phyloP scores from a whole-genome alignment of 768 basidiomycete species.

The Rhodotorula kratochvilovae region DNA sequence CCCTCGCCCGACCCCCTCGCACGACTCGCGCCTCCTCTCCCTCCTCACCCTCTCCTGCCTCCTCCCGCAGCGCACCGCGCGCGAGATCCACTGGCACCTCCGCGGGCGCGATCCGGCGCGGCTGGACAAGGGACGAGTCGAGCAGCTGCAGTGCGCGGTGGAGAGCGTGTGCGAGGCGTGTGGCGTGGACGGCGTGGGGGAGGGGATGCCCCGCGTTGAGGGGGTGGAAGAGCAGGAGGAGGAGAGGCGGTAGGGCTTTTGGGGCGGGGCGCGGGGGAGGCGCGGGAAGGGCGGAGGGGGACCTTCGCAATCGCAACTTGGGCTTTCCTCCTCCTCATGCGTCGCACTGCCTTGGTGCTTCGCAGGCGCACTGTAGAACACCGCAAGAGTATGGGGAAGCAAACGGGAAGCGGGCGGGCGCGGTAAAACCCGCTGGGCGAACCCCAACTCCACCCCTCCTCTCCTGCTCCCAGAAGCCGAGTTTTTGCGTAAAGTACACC shows the following conservation, averaged over 20 bases:
- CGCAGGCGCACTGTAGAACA: too few species aligned
- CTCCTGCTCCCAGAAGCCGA: too few species aligned
- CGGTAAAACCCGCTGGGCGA: too few species aligned
- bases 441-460: too few species aligned
- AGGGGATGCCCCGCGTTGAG: conserved; percentile 31
- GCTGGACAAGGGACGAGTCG: conserved; percentile 37
- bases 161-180: conserved; percentile 21
- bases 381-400: too few species aligned
- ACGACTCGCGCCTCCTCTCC: conserved; percentile 12
- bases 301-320: neutral
- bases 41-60: conserved; percentile 30
- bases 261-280: neutral
- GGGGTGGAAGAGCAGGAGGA: conserved; percentile 29
- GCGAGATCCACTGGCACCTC: conserved; percentile 41
- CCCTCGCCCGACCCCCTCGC: conserved; percentile 24
- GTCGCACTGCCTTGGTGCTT: too few species aligned
- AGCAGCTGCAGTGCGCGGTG: conserved; percentile 24
- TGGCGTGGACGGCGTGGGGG: neutral
- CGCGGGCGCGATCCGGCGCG: conserved; percentile 34
- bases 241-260: too few species aligned
- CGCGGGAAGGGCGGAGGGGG: neutral
- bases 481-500: neutral
- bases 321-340: too few species aligned
- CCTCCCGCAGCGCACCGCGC: conserved; percentile 21
- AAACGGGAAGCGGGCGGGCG: too few species aligned